Base-by-base conservation (phyloP, 1,139 yeast genomes). In the Hansenula anomala region DNA sequence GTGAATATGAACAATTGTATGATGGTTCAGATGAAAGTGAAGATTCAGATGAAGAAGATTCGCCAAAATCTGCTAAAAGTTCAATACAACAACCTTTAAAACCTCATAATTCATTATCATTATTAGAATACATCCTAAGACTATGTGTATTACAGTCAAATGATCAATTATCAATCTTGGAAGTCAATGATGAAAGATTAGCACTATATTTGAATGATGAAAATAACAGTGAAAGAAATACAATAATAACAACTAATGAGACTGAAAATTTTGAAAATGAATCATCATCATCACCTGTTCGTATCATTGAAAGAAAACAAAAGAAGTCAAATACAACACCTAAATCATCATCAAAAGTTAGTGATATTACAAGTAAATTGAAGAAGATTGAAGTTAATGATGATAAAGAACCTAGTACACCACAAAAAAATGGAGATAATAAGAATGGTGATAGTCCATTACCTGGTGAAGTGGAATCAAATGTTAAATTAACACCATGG, bases 121-220 rank as follows among this genome's bases (percentile, higher is more conserved):
- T 84, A 22, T 60, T 85, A 3, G 94, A 86, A 55, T 84, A 84
- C 49, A 50, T 83, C 6, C 55, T 84, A 2, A 64, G 94, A 36
- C 63, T 86, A 7, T 61, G 78, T 22, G 77, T 82, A 1, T 61
- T 85, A 18, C 90, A 86, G 54, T 65, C 73, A 16, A 74, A 67
- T 46, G 92, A 85, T 50, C 79, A 75, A 44, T 65, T 60, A 24
- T 65, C 80, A 1, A 60, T 84, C 9, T 58, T 78, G 18, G 64
- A 73, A 4, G 73, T 80, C 12, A 72, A 74, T 15, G 95, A 86
- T 55, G 95, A 85, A 55, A 71, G 84, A 18, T 63, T 86, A 16
- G 62, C 82, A 10, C 55, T 79, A 2, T 85, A 82, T 49, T 60
- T 86, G 25, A 71, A 75, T 36, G 89, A 85, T 50, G 87, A 80